Conservation (phyloP, 202 grass and related monocot genomes). For the Musa balbisiana region DNA sequence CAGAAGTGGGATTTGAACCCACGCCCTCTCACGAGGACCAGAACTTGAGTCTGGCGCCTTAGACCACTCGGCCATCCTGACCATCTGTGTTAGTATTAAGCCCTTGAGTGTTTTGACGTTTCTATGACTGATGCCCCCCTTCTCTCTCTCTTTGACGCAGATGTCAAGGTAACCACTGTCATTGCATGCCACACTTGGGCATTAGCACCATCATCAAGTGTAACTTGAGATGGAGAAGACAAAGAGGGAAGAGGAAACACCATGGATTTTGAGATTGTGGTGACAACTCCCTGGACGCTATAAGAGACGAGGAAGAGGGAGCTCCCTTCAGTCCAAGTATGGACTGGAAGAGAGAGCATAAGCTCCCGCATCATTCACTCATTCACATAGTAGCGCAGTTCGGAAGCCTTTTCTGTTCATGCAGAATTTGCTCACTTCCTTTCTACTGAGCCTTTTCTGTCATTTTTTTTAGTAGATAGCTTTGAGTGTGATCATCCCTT, state of each 20-base stretch:
- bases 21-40: constrained; percentile 94
- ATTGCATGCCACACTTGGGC: no score
- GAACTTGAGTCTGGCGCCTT: constrained; percentile 99
- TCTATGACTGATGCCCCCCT: not conserved
- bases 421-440: not conserved
- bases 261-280: no score
- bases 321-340: constrained; percentile 86
- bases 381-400: constrained; percentile 27
- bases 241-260: not conserved
- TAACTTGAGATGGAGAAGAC: not conserved
- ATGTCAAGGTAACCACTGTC: not conserved
- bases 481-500: no score
- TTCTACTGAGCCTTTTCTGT: constrained; percentile 25
- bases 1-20: constrained; percentile 99
- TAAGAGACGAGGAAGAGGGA: constrained; percentile 39
- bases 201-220: no score
- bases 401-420: not conserved
- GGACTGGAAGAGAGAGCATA: constrained; percentile 55
- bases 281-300: not conserved
- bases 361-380: constrained; percentile 72
- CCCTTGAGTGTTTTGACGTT: not conserved
- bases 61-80: constrained; percentile 99
- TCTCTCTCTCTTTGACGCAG: no score
- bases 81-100: not conserved
- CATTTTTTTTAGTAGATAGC: no score